Evolutionary conservation across 371 early-diverging fungal species (phyloP), one percentile per base, ranked within the genome.

Genomic region (Sporodiniella umbellata): DNA sequence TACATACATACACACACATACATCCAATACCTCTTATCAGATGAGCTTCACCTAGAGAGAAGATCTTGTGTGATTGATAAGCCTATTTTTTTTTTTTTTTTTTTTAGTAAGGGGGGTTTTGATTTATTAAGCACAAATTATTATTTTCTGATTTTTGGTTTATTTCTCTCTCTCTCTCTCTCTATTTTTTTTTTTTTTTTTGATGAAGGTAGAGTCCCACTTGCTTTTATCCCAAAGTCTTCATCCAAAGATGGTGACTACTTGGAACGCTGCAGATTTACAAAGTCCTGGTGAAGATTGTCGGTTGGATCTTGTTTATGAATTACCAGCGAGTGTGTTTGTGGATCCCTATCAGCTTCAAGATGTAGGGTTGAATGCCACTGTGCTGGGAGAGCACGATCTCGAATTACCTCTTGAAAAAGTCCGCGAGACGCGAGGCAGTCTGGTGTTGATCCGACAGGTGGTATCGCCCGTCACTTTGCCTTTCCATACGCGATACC

Each of bases 401-500:
- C 53, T 77, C 8, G 77, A 77, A 48, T 42, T 59, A n/a, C 77
- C 77, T 4, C 45, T 69, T 3, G 71, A 72, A 24, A 64, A 60
- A 43, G 66, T 77, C 8, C 52, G 58, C 42, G 71, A 68, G 17
- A 45, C 39, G n/a, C 50, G 62, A 8, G 77, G 72, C 6, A 70
- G 68, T 19, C 18, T 68, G n/a, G 64, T 77, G 8, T 57, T 70
- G 45, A 54, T 75, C 7, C 58, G 72, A 17, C 58, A 26, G 39
- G 3, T 40, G 25, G 5, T 25, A 33, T 7, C 40, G 10, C 8
- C 21, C 21, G 19, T 28, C 7, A 64, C 68, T 51, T 51, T 77
- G 18, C 77, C 77, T 0, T n/a, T 77, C 26, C 77, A 77, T 40
- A 51, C 68, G 21, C 58, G 77, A 46, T 77, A 77, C 54, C 77